phyloP scores from a whole-genome alignment of 257 asterid species.

The Solanum chiquidenum region DNA sequence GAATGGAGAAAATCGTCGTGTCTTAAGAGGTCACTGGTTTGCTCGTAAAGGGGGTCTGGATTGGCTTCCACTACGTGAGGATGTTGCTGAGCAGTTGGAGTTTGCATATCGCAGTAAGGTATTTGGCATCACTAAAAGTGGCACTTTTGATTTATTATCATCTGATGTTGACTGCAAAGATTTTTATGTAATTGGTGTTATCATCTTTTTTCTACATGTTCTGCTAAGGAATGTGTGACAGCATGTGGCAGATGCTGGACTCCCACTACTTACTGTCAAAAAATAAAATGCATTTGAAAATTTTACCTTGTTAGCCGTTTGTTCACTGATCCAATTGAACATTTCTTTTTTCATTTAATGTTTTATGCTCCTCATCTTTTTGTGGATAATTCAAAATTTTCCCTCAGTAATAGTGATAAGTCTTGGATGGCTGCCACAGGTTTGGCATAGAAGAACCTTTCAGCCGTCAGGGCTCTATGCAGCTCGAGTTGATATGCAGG shows the following conservation, averaged over 20 bases:
- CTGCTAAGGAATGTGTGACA: not conserved
- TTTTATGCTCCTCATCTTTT: not conserved
- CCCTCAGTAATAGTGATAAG: not conserved
- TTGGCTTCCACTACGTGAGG: constrained; percentile 96
- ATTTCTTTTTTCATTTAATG: not conserved
- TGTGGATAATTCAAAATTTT: not conserved
- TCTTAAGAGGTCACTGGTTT: constrained; percentile 96
- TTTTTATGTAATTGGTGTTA: not conserved
- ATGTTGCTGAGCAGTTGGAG: constrained; percentile 94
- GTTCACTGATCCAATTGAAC: not conserved
- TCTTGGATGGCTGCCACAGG: constrained; percentile 29
- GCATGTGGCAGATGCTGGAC: not conserved
- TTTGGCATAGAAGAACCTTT: constrained; percentile 94
- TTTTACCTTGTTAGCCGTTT: not conserved
- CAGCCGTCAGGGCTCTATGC: constrained; percentile 98
- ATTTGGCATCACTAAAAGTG: not conserved
- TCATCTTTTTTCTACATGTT: not conserved
- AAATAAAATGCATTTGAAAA: not conserved
- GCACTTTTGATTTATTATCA: not conserved
- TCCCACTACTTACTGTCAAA: not conserved
- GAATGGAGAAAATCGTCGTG: constrained; percentile 90
- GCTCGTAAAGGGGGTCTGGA: constrained; percentile 93
- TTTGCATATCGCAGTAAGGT: constrained; percentile 75
- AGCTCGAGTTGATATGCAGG: constrained; percentile 96
- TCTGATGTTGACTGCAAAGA: not conserved